phyloP scores from a whole-genome alignment of 345 rosid species.

The Hibiscus mutabilis region DNA sequence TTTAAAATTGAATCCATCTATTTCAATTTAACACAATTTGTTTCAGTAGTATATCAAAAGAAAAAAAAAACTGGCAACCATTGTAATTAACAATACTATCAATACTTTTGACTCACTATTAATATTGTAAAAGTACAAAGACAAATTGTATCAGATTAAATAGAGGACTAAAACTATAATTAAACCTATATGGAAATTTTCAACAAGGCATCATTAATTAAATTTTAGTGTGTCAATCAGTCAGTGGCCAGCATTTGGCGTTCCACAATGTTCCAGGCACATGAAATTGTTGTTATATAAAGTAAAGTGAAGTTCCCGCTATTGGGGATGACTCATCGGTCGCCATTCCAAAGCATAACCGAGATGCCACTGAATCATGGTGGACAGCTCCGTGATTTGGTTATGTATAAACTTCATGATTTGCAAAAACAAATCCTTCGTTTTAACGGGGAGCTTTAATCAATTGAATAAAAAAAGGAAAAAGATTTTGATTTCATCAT shows the following conservation, averaged over 20 bases:
- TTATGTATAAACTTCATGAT: neutral
- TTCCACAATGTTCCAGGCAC: neutral
- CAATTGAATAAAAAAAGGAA: neutral
- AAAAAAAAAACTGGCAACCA: too few species aligned
- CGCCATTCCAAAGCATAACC: neutral
- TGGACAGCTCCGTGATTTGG: neutral
- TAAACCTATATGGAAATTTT: too few species aligned
- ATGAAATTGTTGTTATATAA: neutral
- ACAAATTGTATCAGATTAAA: too few species aligned
- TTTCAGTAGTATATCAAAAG: too few species aligned
- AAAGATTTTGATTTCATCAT: neutral
- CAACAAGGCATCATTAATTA: neutral
- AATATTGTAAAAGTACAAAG: too few species aligned
- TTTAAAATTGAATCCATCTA: too few species aligned
- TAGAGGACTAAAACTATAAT: too few species aligned
- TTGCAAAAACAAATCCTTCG: neutral
- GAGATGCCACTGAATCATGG: slow-evolving; percentile 1
- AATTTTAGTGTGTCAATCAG: neutral
- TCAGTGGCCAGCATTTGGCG: neutral
- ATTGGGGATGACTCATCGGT: slow-evolving; percentile 5
- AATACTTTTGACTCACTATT: too few species aligned
- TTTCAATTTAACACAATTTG: too few species aligned
- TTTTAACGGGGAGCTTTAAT: neutral
- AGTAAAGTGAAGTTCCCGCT: neutral
- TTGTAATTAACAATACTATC: too few species aligned